Conservation (phyloP, 179 eudicot genomes). For the Monotropa hypopitys region DNA sequence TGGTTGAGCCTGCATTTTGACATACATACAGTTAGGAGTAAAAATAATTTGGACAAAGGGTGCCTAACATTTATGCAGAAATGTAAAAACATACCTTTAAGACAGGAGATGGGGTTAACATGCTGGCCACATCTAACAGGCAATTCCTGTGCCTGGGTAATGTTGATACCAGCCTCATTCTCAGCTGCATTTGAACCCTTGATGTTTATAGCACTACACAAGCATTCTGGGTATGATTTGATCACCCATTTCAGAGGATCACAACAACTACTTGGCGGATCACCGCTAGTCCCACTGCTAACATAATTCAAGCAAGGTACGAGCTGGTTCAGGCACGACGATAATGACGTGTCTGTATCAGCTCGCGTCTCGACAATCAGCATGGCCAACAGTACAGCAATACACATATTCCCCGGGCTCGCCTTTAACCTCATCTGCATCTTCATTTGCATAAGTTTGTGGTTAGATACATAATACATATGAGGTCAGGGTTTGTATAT, state of each 20-base stretch:
- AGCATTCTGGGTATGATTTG: slow-evolving; percentile 37
- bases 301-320: slow-evolving; percentile 47
- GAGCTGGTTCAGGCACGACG: slow-evolving; percentile 41
- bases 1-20: background rate
- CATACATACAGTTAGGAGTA: background rate
- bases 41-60: too few relatives aligned
- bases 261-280: slow-evolving; percentile 52
- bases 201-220: slow-evolving; percentile 51
- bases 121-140: slow-evolving; percentile 59
- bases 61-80: background rate
- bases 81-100: slow-evolving; percentile 4
- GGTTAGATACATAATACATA: background rate
- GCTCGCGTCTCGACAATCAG: background rate
- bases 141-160: slow-evolving; percentile 44
- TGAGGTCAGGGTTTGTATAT: background rate
- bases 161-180: slow-evolving; percentile 43
- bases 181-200: slow-evolving; percentile 44
- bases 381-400: background rate
- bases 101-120: slow-evolving; percentile 57
- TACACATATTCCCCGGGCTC: background rate
- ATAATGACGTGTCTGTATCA: background rate
- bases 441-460: background rate
- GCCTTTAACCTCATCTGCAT: background rate
- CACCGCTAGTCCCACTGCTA: slow-evolving; percentile 7
- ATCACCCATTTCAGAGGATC: slow-evolving; percentile 48